phyloP scores from a whole-genome alignment of 805 yeast genomes.

The Suhomyces pyralidae region DNA sequence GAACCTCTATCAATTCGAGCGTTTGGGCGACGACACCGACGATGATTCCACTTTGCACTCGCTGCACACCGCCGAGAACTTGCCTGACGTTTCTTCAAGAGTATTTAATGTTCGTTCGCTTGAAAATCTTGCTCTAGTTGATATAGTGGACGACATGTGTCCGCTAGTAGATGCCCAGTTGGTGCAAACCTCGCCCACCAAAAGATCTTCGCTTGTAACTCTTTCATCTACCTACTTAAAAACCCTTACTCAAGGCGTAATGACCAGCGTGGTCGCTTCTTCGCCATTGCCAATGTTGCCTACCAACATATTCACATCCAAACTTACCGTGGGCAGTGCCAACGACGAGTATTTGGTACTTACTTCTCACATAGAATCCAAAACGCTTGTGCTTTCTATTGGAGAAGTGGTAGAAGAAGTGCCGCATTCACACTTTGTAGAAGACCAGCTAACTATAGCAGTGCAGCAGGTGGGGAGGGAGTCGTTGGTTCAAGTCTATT shows the following conservation, averaged over 20 bases:
- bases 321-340: slow-evolving; percentile 39
- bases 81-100: neutral
- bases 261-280: slow-evolving; percentile 60
- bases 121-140: slow-evolving; percentile 59
- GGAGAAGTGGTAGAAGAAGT: slow-evolving; percentile 82
- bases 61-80: neutral
- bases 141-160: slow-evolving; percentile 45
- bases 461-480: slow-evolving; percentile 63
- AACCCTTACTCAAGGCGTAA: slow-evolving; percentile 54
- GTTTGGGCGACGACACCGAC: slow-evolving; percentile 56
- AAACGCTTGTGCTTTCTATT: slow-evolving; percentile 70
- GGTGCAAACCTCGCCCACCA: slow-evolving; percentile 8
- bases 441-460: slow-evolving; percentile 58
- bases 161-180: slow-evolving; percentile 45
- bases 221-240: slow-evolving; percentile 44
- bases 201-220: slow-evolving; percentile 7
- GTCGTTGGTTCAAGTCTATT: slow-evolving; percentile 70
- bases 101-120: slow-evolving; percentile 16
- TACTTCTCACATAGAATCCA: slow-evolving; percentile 51
- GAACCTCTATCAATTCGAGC: slow-evolving; percentile 72
- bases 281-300: slow-evolving; percentile 73
- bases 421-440: slow-evolving; percentile 58
- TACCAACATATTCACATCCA: slow-evolving; percentile 61
- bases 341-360: slow-evolving; percentile 65
- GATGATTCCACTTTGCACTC: slow-evolving; percentile 2